Base-by-base conservation (phyloP, 2,329 filamentous ascomycete genomes). In the Sporothrix protearum region DNA sequence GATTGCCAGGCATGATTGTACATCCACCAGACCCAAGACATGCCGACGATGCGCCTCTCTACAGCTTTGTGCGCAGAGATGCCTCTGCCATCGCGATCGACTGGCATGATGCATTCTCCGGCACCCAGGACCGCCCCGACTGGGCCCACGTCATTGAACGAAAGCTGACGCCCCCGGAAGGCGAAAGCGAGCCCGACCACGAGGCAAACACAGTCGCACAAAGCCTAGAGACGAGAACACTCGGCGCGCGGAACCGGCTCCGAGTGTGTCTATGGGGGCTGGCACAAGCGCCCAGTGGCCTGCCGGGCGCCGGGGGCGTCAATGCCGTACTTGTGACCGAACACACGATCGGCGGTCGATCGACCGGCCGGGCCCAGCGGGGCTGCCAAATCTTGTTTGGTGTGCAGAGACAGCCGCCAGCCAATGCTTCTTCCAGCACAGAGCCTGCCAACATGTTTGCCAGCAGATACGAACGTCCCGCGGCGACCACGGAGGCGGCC, bases 191-290 rank as follows among this genome's bases (percentile, higher is more conserved):
- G 19, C 12, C 16, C 8, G 53, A 33, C 28, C 8, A 19, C 3
- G 25, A 33, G 7, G 28, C 9, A 33, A 28, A 57, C 9, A 33
- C 53, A 30, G 16, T 19, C 28, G 4, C 53, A 22, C 33, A 63
- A 25, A 63, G n/a, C n/a, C 22, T n/a, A 12, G 36, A 42, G 25
- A 49, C 14, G 3, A 16, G 2, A 16, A 6, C 39, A 6, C 16
- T 12, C 1, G 22, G 12, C 25, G 4, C 42, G 10, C 45, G 10
- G 7, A 39, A 36, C 16, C 19, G 22, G 39, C 79, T 81, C 14
- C 82, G 83, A 73, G 82, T 87, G 9, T 81, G 85, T 71, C 82
- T 88, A 53, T 87, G 85, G 85, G 86, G 85, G 0, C 78, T 89
- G 55, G 80, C 85, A 0, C 75, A 80, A 1, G 87, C 85, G 2